phyloP scores from a whole-genome alignment of 2,329 filamentous ascomycete genomes.

The Fusarium piperis region DNA sequence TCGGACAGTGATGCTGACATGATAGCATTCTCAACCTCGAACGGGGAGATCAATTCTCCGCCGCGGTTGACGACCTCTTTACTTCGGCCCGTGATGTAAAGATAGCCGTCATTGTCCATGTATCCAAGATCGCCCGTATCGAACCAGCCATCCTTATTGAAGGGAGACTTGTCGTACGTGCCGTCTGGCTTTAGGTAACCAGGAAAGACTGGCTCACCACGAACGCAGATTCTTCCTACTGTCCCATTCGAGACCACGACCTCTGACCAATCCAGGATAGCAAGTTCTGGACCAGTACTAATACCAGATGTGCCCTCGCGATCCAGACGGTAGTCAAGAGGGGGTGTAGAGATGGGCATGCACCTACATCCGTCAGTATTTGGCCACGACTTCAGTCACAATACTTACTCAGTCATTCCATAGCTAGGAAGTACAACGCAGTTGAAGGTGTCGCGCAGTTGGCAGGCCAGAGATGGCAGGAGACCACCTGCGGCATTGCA shows the following conservation, averaged over 20 bases:
- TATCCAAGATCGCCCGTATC: conserved; percentile 65
- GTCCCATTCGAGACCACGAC: conserved; percentile 42
- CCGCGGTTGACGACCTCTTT: conserved; percentile 68
- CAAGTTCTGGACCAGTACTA: conserved; percentile 60
- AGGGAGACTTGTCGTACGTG: conserved; percentile 55
- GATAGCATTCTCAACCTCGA: conserved; percentile 68
- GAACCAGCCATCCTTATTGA: conserved; percentile 62
- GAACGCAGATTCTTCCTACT: conserved; percentile 61
- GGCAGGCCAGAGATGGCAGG: conserved; percentile 59
- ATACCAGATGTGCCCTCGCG: conserved; percentile 63
- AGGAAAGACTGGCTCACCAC: conserved; percentile 60
- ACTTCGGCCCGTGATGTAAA: conserved; percentile 64
- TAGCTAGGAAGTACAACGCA: conserved; percentile 65
- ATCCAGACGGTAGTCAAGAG: conserved; percentile 61
- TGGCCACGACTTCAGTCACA: background rate
- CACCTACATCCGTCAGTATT: conserved; percentile 47
- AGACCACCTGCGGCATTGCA: conserved; percentile 66
- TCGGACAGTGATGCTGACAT: conserved; percentile 55
- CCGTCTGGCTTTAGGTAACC: conserved; percentile 59
- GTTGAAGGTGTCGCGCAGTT: conserved; percentile 60
- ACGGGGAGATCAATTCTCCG: conserved; percentile 67
- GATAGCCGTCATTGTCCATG: conserved; percentile 60
- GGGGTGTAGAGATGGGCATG: conserved; percentile 67
- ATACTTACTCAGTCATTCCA: conserved; percentile 63
- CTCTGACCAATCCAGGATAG: conserved; percentile 57